These are phyloP conservation scores for Tetrahymena borealis DNA, from an alignment of 73 alveolate genomes.

Conservation along the genomic window DNA sequence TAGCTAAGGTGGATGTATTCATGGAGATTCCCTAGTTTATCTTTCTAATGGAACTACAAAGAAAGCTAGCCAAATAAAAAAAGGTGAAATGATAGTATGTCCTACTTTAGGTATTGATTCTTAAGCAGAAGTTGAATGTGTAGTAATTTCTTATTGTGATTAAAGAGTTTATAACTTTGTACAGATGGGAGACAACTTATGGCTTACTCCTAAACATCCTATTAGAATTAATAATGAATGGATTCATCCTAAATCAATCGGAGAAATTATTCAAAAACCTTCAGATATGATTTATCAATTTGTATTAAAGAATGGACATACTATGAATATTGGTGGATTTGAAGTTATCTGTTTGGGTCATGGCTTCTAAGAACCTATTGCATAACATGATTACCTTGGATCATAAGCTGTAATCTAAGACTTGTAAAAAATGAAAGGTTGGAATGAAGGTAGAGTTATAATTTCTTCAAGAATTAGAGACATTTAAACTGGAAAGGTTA, in stretches of 20 bases:
- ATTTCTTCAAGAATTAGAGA: not conserved
- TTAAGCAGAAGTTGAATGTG: not conserved
- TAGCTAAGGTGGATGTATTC: not conserved
- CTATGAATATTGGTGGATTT: not conserved
- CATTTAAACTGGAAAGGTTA: not conserved
- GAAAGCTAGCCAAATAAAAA: not conserved
- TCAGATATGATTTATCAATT: not conserved
- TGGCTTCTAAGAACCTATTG: not conserved
- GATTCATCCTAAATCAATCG: not conserved
- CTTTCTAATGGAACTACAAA: not conserved
- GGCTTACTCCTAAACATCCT: conserved; percentile 8
- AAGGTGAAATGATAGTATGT: not conserved
- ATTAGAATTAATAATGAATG: not conserved
- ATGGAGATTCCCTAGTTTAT: not conserved
- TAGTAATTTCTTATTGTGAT: not conserved
- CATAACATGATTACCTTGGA: not conserved
- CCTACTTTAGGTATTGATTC: not conserved
- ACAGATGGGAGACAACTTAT: not conserved
- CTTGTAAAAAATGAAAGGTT: not conserved
- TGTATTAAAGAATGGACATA: not conserved
- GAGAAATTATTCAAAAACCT: not conserved
- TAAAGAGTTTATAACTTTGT: not conserved
- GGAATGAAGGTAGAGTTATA: not conserved
- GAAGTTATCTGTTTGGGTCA: not conserved
- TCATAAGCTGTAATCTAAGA: not conserved